Conservation (phyloP, 2,329 filamentous ascomycete genomes). For the Corynespora cassiicola region DNA sequence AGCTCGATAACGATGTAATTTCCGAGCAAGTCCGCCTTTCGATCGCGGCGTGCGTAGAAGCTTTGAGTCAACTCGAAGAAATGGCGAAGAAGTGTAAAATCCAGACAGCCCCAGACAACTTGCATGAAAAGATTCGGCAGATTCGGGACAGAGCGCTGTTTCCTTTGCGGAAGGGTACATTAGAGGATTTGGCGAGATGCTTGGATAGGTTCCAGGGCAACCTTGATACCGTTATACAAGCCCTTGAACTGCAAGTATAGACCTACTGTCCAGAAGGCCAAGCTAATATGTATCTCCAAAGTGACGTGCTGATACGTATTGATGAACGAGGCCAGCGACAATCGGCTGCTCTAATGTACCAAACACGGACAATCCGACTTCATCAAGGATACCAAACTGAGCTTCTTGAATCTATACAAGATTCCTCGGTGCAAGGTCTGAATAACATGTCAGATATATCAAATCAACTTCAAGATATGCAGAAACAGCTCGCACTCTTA, state of each 20-base stretch:
- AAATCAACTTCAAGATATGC: no score
- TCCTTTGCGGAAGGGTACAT: conserved; percentile 2
- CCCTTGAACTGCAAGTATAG: conserved; percentile 2
- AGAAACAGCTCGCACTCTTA: no score
- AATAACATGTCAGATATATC: no score
- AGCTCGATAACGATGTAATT: conserved; percentile 1
- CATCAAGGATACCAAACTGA: no score
- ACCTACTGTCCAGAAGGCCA: no score
- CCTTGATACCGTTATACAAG: conserved; percentile 2
- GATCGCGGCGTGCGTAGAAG: conserved; percentile 1
- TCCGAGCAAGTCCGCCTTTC: conserved; percentile 4
- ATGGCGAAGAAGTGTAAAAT: conserved; percentile 7
- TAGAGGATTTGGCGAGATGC: neutral
- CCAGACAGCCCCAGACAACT: neutral
- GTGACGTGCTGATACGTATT: no score
- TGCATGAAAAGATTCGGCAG: neutral
- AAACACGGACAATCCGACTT: no score
- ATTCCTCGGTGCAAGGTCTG: no score
- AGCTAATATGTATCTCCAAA: no score
- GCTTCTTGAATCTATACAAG: no score
- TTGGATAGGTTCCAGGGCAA: conserved; percentile 1
- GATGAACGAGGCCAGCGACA: no score
- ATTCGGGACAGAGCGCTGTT: neutral
- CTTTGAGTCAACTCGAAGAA: conserved; percentile 1
- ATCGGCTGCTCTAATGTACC: no score